Conservation (phyloP, 2,329 filamentous ascomycete species). For the Penicillium polonicum region DNA sequence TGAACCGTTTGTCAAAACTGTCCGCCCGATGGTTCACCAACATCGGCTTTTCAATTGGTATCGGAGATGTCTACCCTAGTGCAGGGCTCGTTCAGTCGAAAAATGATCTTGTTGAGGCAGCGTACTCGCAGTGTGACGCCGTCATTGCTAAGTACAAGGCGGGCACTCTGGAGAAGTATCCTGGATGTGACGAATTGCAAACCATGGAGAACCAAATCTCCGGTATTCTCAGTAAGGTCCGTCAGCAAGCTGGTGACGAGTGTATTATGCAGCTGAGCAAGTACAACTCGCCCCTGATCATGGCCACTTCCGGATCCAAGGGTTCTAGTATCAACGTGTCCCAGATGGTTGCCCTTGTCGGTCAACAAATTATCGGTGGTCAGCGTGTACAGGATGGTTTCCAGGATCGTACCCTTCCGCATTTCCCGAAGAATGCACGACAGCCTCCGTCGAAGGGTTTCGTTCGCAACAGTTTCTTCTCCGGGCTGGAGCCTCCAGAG, state of each 20-base stretch:
- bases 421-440: slow-evolving; percentile 90
- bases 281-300: slow-evolving; percentile 90
- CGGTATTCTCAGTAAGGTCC: slow-evolving; percentile 86
- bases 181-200: slow-evolving; percentile 87
- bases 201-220: slow-evolving; percentile 90
- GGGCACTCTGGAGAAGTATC: slow-evolving; percentile 78
- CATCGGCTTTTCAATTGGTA: slow-evolving; percentile 92
- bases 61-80: slow-evolving; percentile 89
- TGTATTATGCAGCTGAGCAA: slow-evolving; percentile 87
- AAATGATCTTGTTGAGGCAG: slow-evolving; percentile 69
- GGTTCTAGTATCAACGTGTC: slow-evolving; percentile 97
- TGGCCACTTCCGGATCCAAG: slow-evolving; percentile 97
- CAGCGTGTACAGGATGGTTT: slow-evolving; percentile 93
- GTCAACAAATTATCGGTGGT: slow-evolving; percentile 95
- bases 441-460: slow-evolving; percentile 96
- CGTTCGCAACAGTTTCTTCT: slow-evolving; percentile 96
- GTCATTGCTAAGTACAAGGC: slow-evolving; percentile 77
- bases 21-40: slow-evolving; percentile 87
- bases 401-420: slow-evolving; percentile 88
- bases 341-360: slow-evolving; percentile 96
- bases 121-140: slow-evolving; percentile 79
- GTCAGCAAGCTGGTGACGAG: slow-evolving; percentile 84
- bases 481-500: slow-evolving; percentile 82
- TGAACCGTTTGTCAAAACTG: slow-evolving; percentile 90
- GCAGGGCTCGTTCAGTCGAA: slow-evolving; percentile 69